These are phyloP conservation scores for Penicillium sp. DNA, from an alignment of 2,329 filamentous ascomycete species.

Conservation along the genomic window DNA sequence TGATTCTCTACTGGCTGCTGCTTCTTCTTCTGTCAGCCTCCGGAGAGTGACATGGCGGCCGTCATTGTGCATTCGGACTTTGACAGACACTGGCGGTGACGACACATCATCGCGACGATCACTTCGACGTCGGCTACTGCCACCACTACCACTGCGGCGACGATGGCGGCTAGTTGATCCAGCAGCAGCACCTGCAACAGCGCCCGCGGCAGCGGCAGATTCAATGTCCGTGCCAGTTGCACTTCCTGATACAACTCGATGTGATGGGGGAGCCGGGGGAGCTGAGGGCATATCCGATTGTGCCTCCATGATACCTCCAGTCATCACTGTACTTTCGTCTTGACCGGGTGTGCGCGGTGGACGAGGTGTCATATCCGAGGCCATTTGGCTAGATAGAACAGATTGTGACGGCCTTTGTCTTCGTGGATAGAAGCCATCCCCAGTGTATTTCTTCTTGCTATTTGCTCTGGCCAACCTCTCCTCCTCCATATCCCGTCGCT, in stretches of 20 bases:
- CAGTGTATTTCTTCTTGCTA: slow-evolving; percentile 63
- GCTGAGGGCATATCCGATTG: slow-evolving; percentile 33
- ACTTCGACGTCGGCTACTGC: slow-evolving; percentile 17
- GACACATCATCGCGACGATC: slow-evolving; percentile 43
- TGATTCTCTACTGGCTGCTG: slow-evolving; percentile 56
- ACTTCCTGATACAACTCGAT: slow-evolving; percentile 20
- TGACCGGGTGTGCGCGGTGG: slow-evolving; percentile 24
- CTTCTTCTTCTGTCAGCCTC: slow-evolving; percentile 59
- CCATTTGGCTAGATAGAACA: slow-evolving; percentile 35
- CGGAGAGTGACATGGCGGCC: slow-evolving; percentile 61
- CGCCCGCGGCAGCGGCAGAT: slow-evolving; percentile 28
- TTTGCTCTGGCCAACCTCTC: slow-evolving; percentile 51
- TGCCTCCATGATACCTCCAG: slow-evolving; percentile 25
- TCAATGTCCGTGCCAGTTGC: slow-evolving; percentile 23
- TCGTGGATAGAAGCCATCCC: slow-evolving; percentile 53
- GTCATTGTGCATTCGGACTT: slow-evolving; percentile 63
- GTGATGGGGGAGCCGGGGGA: slow-evolving; percentile 39
- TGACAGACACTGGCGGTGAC: slow-evolving; percentile 60
- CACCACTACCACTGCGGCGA: slow-evolving; percentile 24
- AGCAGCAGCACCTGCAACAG: slow-evolving; percentile 26
- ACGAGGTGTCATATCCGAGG: slow-evolving; percentile 27
- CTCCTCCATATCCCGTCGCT: slow-evolving; percentile 49
- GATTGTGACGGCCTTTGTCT: slow-evolving; percentile 28
- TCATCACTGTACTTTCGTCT: slow-evolving; percentile 32
- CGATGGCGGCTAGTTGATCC: slow-evolving; percentile 29